Percentiles rank a stretch among this genome's conserved stretches.
Evolutionary conservation across 75 land plant genomes (phyloP).

Genomic region (Pinus albicaulis): DNA sequence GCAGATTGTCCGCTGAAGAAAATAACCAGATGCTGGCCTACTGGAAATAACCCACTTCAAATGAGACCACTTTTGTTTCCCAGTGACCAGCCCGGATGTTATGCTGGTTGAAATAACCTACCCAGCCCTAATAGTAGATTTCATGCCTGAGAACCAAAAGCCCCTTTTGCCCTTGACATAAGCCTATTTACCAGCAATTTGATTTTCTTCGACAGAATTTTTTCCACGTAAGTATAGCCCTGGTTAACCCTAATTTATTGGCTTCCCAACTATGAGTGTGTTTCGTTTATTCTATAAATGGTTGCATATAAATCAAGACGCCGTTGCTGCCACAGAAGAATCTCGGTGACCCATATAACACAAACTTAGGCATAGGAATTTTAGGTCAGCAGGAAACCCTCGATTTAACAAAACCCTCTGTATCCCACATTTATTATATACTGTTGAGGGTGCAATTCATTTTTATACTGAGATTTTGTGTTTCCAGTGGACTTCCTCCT

Average conservation of each 20-base stretch:
- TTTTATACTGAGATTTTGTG: not conserved
- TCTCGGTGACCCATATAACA: not conserved
- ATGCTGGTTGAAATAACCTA: not conserved
- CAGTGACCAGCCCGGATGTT: not conserved
- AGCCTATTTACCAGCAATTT: no score
- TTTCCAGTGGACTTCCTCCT: not conserved
- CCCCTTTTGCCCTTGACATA: not conserved
- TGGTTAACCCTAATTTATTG: constrained; percentile 2
- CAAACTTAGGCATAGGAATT: not conserved
- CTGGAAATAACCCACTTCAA: not conserved
- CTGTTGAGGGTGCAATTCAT: not conserved
- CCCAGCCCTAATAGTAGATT: not conserved
- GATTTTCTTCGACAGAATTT: not conserved
- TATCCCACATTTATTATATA: not conserved
- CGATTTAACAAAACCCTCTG: not conserved
- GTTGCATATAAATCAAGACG: not conserved
- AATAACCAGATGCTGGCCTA: not conserved
- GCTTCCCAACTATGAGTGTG: not conserved
- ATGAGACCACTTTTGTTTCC: not conserved
- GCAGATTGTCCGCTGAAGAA: not conserved
- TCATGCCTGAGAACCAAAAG: not conserved
- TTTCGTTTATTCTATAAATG: not conserved
- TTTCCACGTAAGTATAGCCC: not conserved
- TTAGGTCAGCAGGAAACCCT: not conserved
- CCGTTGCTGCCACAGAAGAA: not conserved